Evolutionary conservation across 805 yeast species (phyloP).

Genomic region (Myxozyma kluyveri): DNA sequence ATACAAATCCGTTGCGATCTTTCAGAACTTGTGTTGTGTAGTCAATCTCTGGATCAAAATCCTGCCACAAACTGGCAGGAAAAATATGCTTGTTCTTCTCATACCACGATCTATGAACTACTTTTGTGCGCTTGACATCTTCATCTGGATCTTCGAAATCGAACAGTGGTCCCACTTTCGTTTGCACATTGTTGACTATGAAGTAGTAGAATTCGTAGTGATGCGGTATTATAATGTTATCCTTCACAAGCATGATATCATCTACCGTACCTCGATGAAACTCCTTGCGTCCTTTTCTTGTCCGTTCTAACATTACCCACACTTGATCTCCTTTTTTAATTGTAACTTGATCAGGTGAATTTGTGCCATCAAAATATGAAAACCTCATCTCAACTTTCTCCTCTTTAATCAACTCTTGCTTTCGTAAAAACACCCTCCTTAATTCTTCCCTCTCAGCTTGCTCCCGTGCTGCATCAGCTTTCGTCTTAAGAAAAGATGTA

Average conservation of each 20-base stretch:
- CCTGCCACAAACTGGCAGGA: conserved; percentile 36
- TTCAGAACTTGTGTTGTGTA: conserved; percentile 31
- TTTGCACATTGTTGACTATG: conserved; percentile 27
- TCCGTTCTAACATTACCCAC: conserved; percentile 33
- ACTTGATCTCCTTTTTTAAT: conserved; percentile 35
- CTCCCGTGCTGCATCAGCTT: conserved; percentile 19
- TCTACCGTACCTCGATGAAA: conserved; percentile 35
- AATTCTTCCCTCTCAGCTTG: conserved; percentile 17
- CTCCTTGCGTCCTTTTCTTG: conserved; percentile 31
- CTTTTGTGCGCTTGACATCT: conserved; percentile 25
- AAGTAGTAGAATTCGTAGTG: conserved; percentile 36
- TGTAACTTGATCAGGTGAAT: conserved; percentile 27
- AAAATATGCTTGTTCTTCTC: conserved; percentile 36
- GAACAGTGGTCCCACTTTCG: conserved; percentile 32
- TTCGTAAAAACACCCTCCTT: conserved; percentile 18
- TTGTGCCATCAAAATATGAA: conserved; percentile 33
- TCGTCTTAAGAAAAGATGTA: conserved; percentile 29
- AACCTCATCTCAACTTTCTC: conserved; percentile 30
- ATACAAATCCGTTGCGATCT: conserved; percentile 31
- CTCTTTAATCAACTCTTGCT: conserved; percentile 26
- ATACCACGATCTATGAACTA: conserved; percentile 36
- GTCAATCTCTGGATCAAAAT: conserved; percentile 35
- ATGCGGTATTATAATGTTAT: conserved; percentile 37
- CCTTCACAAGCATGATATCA: conserved; percentile 35
- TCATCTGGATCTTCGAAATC: conserved; percentile 29